Base-by-base conservation (phyloP, 164 flowering plant species). In the Stephania cephalantha region DNA sequence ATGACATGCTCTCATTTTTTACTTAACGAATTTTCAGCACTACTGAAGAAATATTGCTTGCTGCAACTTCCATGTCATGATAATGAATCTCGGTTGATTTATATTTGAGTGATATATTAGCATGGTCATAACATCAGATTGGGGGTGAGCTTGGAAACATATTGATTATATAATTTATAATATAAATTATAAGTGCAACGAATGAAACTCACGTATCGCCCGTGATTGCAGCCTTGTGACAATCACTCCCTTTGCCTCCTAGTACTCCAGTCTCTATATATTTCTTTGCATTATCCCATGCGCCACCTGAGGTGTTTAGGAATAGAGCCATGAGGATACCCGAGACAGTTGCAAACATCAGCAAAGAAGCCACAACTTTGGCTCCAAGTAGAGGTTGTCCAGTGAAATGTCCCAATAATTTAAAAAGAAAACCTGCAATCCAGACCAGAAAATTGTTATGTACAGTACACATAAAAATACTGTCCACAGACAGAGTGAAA, bases 291-390 rank as follows among this genome's bases (percentile, higher is more conserved):
- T 95, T 95, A 82, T 95, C 99, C 98, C 97, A 93, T 15, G 99
- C 99, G 73, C 99, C 99, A 77, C 99, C 98, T 11, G 99, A 86
- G 65, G 99, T 95, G 79, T 95, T 95, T 58, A 95, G 86, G 87
- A 95, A 95, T 74, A 95, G 97, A 70, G 99, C 99, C 99, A 95
- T 95, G 5, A 95, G 93, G 75, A 95, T 93, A 74, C 99, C 99
- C 31, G 96, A 85, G 42, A 93, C 99, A 18, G 98, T 95, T 55
- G 95, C 98, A 84, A 95, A 95, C 99, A 95, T 95, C 79, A 95
- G 86, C 88, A 95, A 80, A 29, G 98, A 66, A 66, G 99, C 98
- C 79, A 95, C 99, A 46, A 91, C 99, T 89, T 95, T 95, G 61
- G 99, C 99, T 22, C 99, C 99, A 25, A 95, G 89, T 7, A 93